Base-by-base conservation (phyloP, 345 rosid genomes). In the Eucalyptus tenuipes region DNA sequence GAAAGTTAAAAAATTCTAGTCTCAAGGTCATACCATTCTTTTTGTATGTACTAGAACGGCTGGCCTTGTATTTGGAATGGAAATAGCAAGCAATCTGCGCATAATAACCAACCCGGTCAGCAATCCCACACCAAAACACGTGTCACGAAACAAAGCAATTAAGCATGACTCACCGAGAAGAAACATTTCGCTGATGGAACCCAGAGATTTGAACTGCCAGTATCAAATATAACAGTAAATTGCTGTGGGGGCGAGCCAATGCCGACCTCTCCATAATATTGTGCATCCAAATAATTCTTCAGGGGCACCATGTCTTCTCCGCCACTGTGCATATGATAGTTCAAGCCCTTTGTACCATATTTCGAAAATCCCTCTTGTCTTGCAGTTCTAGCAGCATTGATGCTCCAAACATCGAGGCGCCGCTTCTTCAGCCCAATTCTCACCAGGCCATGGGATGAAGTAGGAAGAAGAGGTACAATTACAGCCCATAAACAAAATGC, bases 171-270 rank as follows among this genome's bases (percentile, higher is more conserved):
- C 90, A 96, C 99, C 27, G 97, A 93, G 75, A 95, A 92, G 90
- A 89, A 91, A 90, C 99, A 96, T 88, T 94, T 94, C 85, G 95
- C 90, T 10, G 99, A 96, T 42, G 99, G 99, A 89, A 96, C 92
- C 99, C 99, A 96, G 68, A 96, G 95, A 88, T 96, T 96, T 59
- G 99, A 96, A 88, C 98, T 96, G 44, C 98, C 99, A 0, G 99
- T 95, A 86, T 96, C 98, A 80, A 96, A 96, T 87, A 95, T 89
- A 91, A 96, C 99, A 18, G 95, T 88, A 90, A 96, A 96, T 42
- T 92, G 93, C 88, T 96, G 99, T 2, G 97, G 93, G 9, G 97
- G 99, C 4, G 98, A 89, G 79, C 99, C 98, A 29, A 95, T 92
- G 87, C 95, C 94, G 40, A 96, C 92, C 88, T 93, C 98, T 92